A percentile compares a stretch with the other conserved stretches of the same genome.
phyloP scores from a whole-genome alignment of 2,329 filamentous ascomycete species.

The Hypoxylon sp. region DNA sequence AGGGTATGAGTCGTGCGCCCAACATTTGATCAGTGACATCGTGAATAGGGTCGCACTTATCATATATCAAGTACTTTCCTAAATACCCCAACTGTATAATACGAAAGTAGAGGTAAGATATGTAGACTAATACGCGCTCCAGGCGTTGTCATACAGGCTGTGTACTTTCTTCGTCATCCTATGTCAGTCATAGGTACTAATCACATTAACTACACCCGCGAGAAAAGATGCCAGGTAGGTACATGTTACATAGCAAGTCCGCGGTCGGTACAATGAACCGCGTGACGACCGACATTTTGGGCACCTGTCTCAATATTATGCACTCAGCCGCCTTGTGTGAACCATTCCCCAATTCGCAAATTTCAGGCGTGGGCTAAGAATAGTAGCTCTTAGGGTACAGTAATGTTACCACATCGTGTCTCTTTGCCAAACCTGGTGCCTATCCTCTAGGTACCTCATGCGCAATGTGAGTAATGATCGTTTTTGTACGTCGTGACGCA shows the following conservation, averaged over 20 bases:
- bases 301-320: background rate
- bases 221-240: background rate
- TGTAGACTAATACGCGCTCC: too few relatives aligned
- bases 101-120: too few relatives aligned
- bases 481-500: slow-evolving; percentile 8
- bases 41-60: background rate
- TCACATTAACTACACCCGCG: background rate
- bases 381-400: slow-evolving; percentile 2
- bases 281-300: background rate
- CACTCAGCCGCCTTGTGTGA: background rate
- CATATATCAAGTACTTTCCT: background rate
- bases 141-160: background rate
- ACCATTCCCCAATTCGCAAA: background rate
- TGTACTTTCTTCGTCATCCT: background rate
- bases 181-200: background rate
- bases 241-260: background rate
- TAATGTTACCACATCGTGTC: background rate
- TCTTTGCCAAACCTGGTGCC: background rate
- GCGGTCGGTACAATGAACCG: background rate
- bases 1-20: background rate
- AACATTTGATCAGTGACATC: background rate
- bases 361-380: background rate
- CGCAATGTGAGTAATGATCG: slow-evolving; percentile 20
- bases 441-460: slow-evolving; percentile 19
- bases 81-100: background rate